Evolutionary conservation across 83 land plant genomes (phyloP), one percentile per base, ranked within the genome.

Genomic region (Diphasiastrum complanatum): DNA sequence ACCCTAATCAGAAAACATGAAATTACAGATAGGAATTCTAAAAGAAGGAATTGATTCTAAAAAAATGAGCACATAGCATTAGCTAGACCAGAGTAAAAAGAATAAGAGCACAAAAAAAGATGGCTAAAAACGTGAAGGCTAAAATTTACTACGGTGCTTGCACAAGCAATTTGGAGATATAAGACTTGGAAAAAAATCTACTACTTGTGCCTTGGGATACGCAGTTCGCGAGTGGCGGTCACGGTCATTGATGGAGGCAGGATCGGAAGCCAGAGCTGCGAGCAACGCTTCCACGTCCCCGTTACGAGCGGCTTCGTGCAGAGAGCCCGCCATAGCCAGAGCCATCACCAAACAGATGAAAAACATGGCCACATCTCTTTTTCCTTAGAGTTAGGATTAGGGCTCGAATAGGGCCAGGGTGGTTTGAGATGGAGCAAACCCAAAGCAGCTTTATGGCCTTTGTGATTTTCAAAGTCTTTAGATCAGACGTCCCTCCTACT

Each of bases 171-270:
- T 41, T 14, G n/a, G n/a, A 41, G n/a, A 14, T 18, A 18, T 41
- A 14, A 14, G n/a, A 41, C 45, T 41, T 18, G n/a, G 45, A 41
- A 41, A 41, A 41, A 14, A 14, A 41, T 14, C 45, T 23, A 23
- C 11, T n/a, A n/a, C n/a, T n/a, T n/a, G n/a, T n/a, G n/a, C n/a
- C n/a, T n/a, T 38, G 61, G 88, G 86, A 84, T 91, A 91, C 97
- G 97, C 90, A 16, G 95, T 91, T 4, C 97, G 77, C 16, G 95
- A 82, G 63, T 80, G 97, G 45, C 73, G 78, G 65, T 91, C 97
- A 20, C 97, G 78, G 26, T 75, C 73, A 52, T 87, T 84, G 58
- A 91, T 51, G 31, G 80, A 64, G 18, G 69, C 70, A 22, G 89
- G 85, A 26, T 80, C 74, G 26, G 80, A 62, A 54, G 28, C 36